These are phyloP conservation scores for Rhododendron simsii DNA, from an alignment of 148 eudicot species.

Conservation along the genomic window DNA sequence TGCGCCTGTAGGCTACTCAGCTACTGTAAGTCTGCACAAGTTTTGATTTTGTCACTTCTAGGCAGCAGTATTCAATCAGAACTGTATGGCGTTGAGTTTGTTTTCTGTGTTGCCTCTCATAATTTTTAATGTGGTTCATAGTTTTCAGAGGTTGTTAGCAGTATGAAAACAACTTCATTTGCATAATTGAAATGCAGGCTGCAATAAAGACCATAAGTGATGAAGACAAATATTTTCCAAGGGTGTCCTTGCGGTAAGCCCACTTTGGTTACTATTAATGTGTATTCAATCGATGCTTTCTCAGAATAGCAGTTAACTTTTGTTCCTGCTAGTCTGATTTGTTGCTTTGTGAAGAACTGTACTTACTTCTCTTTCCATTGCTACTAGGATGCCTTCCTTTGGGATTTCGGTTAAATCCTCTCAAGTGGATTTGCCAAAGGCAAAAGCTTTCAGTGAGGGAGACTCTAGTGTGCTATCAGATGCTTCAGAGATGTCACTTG, in stretches of 20 bases:
- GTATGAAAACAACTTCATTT: background rate
- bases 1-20: background rate
- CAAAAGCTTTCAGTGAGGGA: slow-evolving; percentile 52
- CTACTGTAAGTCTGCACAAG: background rate
- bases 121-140: background rate
- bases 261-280: slow-evolving; percentile 6
- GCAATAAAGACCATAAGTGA: slow-evolving; percentile 86
- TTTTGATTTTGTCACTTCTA: background rate
- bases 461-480: slow-evolving; percentile 46
- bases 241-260: slow-evolving; percentile 80
- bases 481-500: slow-evolving; percentile 52
- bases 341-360: slow-evolving; percentile 3
- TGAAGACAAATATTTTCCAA: slow-evolving; percentile 82
- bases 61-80: background rate
- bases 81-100: background rate
- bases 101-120: slow-evolving; percentile 9
- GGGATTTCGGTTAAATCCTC: slow-evolving; percentile 62
- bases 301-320: background rate
- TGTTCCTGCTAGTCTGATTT: background rate
- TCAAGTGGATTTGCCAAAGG: slow-evolving; percentile 54
- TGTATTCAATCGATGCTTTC: slow-evolving; percentile 9
- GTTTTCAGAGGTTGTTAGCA: background rate
- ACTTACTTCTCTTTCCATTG: slow-evolving; percentile 13
- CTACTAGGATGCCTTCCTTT: slow-evolving; percentile 66
- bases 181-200: slow-evolving; percentile 52